Base-by-base conservation (phyloP, 768 basidiomycete genomes). In the Clavulina sp. region DNA sequence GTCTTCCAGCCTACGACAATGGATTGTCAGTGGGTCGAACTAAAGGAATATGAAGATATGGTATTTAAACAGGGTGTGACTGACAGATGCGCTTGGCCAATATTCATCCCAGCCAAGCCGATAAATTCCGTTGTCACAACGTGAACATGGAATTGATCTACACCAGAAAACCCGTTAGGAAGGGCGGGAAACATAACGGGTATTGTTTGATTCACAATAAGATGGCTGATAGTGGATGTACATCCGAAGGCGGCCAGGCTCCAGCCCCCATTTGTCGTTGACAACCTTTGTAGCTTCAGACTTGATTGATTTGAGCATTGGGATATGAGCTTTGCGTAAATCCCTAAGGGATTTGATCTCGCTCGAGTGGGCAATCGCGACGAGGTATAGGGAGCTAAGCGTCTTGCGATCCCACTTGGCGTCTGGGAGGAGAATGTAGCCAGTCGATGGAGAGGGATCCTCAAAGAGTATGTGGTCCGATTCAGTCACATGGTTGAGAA, bases 141-240 rank as follows among this genome's bases (percentile, higher is more conserved):
- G 58, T 96, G 91, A 2, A 95, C 84, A 55, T 96, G 91, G 61
- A 95, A 88, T 59, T 89, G 91, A 61, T 95, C 91, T 93, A 56
- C 38, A 34, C n/a, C 48, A 3, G 24, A 13, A 43, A 28, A 19
- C 24, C 23, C 21, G 13, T 2, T 24, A 4, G 21, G 19, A 5
- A 41, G 19, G 21, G 16, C 2, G 6, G 3, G 26, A 48, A 46
- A 40, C 9, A 24, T 28, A 4, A 51, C 52, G 9, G 19, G 3
- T 71, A 32, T 40, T 5, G 33, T 9, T 33, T 13, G 31, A 9
- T 84, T 56, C 53, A 92, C 92, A 96, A 61, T 96, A 97, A 33
- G 80, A 84, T 0, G 93, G 93, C 61, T 95, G 92, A 62, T 99
- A 99, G 62, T 99, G 95, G 13, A 97, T 66, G 59, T 79, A 91